phyloP scores from a whole-genome alignment of 768 basidiomycete genomes.

The Suillus subluteus region DNA sequence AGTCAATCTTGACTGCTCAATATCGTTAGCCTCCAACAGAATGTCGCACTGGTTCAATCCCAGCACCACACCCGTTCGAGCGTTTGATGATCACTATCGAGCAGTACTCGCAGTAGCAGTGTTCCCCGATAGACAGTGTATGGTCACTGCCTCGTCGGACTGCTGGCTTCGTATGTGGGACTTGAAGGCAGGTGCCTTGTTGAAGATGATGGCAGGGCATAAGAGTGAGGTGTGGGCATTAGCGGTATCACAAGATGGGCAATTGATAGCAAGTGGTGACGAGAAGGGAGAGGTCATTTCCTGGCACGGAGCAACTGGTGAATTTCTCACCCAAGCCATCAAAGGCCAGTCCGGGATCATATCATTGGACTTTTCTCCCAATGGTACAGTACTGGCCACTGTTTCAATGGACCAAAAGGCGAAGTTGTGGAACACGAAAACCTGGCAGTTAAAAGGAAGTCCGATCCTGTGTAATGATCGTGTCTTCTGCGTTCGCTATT shows the following conservation, averaged over 20 bases:
- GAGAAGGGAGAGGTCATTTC: not conserved
- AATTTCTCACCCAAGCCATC: not conserved
- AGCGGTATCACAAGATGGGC: not conserved
- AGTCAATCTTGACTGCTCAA: not conserved
- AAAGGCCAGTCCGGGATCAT: not conserved
- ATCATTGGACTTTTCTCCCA: not conserved
- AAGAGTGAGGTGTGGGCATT: not conserved
- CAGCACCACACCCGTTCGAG: not conserved
- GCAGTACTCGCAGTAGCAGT: not conserved
- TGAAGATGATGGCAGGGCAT: not conserved
- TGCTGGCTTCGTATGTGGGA: not conserved
- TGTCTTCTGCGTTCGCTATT: slow-evolving; percentile 2
- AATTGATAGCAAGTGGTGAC: not conserved
- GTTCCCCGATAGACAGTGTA: not conserved
- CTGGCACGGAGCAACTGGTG: not conserved
- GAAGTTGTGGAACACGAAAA: slow-evolving; percentile 1
- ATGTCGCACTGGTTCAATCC: not conserved
- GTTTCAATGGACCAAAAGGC: not conserved
- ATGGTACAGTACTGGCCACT: not conserved
- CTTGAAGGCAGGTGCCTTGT: not conserved
- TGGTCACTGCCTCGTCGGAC: not conserved
- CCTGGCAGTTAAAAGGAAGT: not conserved
- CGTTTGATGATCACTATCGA: not conserved
- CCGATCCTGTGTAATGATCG: not conserved
- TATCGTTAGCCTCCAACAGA: not conserved